Conservation (phyloP, 495 filamentous ascomycete species). For the Talaromyces liani region DNA sequence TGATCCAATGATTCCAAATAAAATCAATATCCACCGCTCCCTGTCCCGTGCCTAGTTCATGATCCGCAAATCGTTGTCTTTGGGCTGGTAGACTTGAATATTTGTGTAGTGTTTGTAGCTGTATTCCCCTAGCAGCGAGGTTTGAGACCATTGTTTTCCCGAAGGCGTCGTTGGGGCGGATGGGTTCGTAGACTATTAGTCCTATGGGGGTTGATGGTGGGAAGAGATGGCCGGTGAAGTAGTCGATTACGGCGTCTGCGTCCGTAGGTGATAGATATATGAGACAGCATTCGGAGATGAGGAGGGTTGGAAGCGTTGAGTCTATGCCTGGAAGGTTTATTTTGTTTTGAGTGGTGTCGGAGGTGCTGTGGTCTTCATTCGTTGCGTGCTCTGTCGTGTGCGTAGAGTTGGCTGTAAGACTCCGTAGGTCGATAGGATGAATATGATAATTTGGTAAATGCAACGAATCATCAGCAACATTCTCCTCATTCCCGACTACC, state of each 20-base stretch:
- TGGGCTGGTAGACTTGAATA: slow-evolving; percentile 63
- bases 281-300: slow-evolving; percentile 91
- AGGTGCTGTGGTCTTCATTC: not conserved
- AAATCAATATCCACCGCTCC: slow-evolving; percentile 61
- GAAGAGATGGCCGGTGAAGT: slow-evolving; percentile 52
- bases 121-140: slow-evolving; percentile 74
- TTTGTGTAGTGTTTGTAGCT: slow-evolving; percentile 69
- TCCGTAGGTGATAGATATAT: slow-evolving; percentile 66
- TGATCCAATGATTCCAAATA: slow-evolving; percentile 71
- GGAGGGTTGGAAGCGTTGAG: slow-evolving; percentile 60
- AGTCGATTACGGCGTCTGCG: slow-evolving; percentile 56
- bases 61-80: slow-evolving; percentile 49
- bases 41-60: slow-evolving; percentile 51
- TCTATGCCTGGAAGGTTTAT: slow-evolving; percentile 33
- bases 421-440: slow-evolving; percentile 76
- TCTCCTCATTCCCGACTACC: slow-evolving; percentile 20
- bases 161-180: slow-evolving; percentile 75
- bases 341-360: not conserved
- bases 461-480: slow-evolving; percentile 31
- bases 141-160: slow-evolving; percentile 88
- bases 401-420: slow-evolving; percentile 26
- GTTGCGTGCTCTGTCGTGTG: not conserved
- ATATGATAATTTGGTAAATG: slow-evolving; percentile 54
- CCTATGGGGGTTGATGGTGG: slow-evolving; percentile 39
- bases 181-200: slow-evolving; percentile 82